Base-by-base conservation (phyloP, 208 protist genomes). In the Leishmania gerbilli region DNA sequence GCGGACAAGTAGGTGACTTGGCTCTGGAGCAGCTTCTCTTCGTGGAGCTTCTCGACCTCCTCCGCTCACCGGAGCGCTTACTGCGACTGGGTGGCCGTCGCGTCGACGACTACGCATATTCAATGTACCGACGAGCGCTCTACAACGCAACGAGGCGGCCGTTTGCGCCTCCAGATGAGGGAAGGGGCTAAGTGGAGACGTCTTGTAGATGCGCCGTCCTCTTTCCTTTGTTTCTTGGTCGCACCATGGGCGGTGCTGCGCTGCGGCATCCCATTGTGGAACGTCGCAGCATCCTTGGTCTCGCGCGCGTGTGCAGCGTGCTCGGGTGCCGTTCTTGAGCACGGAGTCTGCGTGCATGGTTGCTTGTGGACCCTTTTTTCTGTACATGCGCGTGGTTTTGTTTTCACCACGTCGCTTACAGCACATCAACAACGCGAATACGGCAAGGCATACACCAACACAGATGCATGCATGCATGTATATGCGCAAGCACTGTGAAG, bases 1-100 rank as follows among this genome's bases (percentile, higher is more conserved):
- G 90, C 62, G 85, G 90, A 7, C 76, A 93, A 47, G 42, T 77
- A 27, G 84, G 84, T 34, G 76, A 91, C 64, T 74, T 93, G 11
- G 80, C 78, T 31, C 84, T 96, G 5, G 93, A 96, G 79, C 89
- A 96, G 79, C 79, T 94, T 55, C 82, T 96, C 27, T 96, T 94
- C 76, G 60, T 88, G 34, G 90, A 95, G 79, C 84, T 96, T 37
- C 75, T 96, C 0, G 88, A 95, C 79, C 83, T 96, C 47, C 79
- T 96, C 62, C 87, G 92, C 6, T 84, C 84, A 24, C 91, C 91
- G 2, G 89, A 86, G 71, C 64, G 83, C 13, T 76, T 96, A 3
- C 49, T 92, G 34, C 17, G 55, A n/a, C 68, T 91, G 19, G 87
- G 88, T 67, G 92, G 92, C 17, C 84, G 83, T 51, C 88, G 89